Base-by-base conservation (phyloP, 1,284 basidiomycete genomes). In the Moesziomyces sp. region DNA sequence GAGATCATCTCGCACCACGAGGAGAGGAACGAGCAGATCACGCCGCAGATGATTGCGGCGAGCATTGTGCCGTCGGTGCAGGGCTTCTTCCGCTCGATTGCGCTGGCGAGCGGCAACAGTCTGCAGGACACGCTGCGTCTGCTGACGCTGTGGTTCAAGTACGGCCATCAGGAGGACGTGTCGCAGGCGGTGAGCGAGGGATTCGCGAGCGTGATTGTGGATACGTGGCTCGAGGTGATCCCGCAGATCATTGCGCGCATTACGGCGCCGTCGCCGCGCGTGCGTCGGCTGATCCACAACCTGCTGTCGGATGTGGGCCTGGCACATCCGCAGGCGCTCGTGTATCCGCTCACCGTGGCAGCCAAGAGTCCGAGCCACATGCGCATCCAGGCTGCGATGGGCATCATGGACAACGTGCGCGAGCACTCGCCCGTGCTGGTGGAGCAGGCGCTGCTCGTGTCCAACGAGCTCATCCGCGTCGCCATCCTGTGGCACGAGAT, bases 161-260 rank as follows among this genome's bases (percentile, higher is more conserved):
- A 93, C 83, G 97, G 97, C 14, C 90, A 91, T 51, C 91, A 97
- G 76, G 90, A 92, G 53, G 92, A 94, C 63, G 94, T 99, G 70
- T 93, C 91, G 80, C 88, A 92, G 78, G 93, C 94, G 0, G 95
- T 99, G 87, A 89, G 89, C 53, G 90, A 88, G 67, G 97, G 96
- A 1, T 94, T 98, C 85, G 89, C 90, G 1, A 91, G 90, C 30
- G 93, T 99, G 52, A 93, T 93, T 81, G 91, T 99, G 52, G 95
- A 99, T 82, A 98, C 96, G 0, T 99, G 97, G 97, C 88, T 99
- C 40, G 95, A 98, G 80, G 97, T 99, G 68, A 94, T 99, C 66
- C 97, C 97, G 43, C 95, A 98, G 92, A 97, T 99, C 78, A 99
- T 99, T 80, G 97, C 97, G 43, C 91, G 97, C 43, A 97, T 99